These are phyloP conservation scores for Triticum aestivum DNA, from an alignment of 176 grass and related monocot species.

Conservation along the genomic window DNA sequence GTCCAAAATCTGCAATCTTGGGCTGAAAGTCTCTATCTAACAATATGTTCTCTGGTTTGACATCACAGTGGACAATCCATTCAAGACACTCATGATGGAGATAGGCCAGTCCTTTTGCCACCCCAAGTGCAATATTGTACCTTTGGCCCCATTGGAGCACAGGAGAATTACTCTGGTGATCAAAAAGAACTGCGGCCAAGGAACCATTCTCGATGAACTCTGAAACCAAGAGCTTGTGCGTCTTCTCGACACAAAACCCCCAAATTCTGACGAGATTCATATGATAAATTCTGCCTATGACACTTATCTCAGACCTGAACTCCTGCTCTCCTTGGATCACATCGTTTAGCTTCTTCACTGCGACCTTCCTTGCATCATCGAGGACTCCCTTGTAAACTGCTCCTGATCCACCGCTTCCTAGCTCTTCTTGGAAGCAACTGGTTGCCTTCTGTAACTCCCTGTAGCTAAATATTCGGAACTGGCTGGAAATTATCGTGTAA, in stretches of 20 bases:
- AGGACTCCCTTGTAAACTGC: conserved; percentile 56
- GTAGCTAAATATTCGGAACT: conserved; percentile 56
- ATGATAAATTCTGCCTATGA: conserved; percentile 56
- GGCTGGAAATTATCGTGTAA: conserved; percentile 29
- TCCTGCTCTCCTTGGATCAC: conserved; percentile 47
- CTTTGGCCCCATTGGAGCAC: conserved; percentile 44
- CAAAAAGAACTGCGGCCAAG: conserved; percentile 40
- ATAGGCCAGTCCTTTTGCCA: conserved; percentile 52
- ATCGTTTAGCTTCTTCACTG: conserved; percentile 50
- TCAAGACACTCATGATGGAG: conserved; percentile 70
- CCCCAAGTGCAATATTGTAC: conserved; percentile 54
- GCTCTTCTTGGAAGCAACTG: conserved; percentile 39
- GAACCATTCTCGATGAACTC: conserved; percentile 58
- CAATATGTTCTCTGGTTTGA: conserved; percentile 64
- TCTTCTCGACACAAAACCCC: conserved; percentile 43
- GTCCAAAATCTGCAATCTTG: conserved; percentile 67
- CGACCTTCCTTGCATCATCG: conserved; percentile 40
- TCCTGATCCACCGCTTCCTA: conserved; percentile 48
- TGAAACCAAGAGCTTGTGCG: conserved; percentile 38
- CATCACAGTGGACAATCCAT: conserved; percentile 69
- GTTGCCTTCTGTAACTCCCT: conserved; percentile 59
- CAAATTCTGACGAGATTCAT: conserved; percentile 50
- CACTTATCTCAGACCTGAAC: conserved; percentile 51
- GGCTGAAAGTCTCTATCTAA: conserved; percentile 50
- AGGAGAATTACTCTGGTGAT: background rate